Base-by-base conservation (phyloP, 169 alveolate species). In the Hepatocystis sp. region DNA sequence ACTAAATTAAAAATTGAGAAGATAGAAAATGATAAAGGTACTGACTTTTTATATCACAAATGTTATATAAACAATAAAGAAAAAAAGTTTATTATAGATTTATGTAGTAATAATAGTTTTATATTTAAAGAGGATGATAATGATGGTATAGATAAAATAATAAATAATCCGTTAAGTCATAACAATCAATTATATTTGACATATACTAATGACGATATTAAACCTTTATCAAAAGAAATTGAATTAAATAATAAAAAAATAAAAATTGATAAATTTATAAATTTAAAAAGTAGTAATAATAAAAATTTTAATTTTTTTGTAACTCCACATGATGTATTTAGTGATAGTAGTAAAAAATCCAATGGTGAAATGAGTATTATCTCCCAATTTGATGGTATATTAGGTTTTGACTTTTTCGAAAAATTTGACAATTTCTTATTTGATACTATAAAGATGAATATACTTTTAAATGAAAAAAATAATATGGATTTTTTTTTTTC, bases 71-170 rank as follows among this genome's bases (percentile, higher is more conserved):
- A 78, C 28, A 27, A 44, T 32, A 36, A 78, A 2, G 89, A 60
- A 40, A 60, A 39, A 8, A 61, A 40, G 25, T 78, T 78, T 65
- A 32, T 78, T 10, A 11, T 78, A n/a, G 89, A 78, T 11, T 40
- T 78, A 7, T 78, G 84, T 27, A 78, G 89, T 23, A 84, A 78
- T 42, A 61, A 78, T 61, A 78, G 89, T 40, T 78, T 61, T 55
- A 36, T 78, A 15, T 78, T 78, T 78, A 53, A 21, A 0, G 21
- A 52, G 5, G 55, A 19, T 11, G 66, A 17, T n/a, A 63, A 42
- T 5, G 13, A 7, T 51, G 44, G 28, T 25, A 55, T 11, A 2
- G 13, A 40, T 11, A 32, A n/a, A 21, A 34, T 32, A 4, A 13
- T 25, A 32, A 27, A 56, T 7, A 11, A 4, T 23, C 1, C 28